Evolutionary conservation across 768 basidiomycete species (phyloP).

Genomic region (Leccinellum rugosiceps): DNA sequence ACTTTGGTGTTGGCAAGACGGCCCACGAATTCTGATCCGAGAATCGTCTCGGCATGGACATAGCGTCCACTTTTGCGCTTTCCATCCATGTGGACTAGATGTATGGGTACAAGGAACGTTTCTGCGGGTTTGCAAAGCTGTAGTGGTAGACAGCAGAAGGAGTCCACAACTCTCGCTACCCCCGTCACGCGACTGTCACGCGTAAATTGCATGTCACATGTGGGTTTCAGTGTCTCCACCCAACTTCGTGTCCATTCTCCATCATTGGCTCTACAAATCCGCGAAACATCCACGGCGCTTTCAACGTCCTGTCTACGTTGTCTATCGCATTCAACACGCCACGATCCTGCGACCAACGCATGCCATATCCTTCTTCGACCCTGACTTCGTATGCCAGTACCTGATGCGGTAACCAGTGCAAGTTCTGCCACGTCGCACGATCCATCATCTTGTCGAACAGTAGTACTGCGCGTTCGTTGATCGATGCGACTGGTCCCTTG

Average conservation of each 20-base stretch:
- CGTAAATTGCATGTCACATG: constrained; percentile 16
- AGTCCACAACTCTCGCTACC: not conserved
- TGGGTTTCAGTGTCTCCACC: constrained; percentile 49
- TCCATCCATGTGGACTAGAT: constrained; percentile 1
- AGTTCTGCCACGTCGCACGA: constrained; percentile 55
- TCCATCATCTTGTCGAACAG: constrained; percentile 55
- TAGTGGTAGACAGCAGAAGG: not conserved
- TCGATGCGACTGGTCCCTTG: constrained; percentile 46
- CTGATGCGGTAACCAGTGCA: constrained; percentile 64
- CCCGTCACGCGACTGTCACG: constrained; percentile 30
- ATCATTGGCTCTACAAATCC: constrained; percentile 70
- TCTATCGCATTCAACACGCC: constrained; percentile 8
- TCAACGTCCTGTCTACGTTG: not conserved
- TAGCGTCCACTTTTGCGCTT: constrained; percentile 35
- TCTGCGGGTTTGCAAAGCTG: not conserved
- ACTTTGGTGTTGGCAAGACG: constrained; percentile 64
- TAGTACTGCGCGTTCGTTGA: constrained; percentile 50
- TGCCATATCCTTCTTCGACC: constrained; percentile 59
- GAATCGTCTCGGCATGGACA: constrained; percentile 69
- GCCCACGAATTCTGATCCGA: constrained; percentile 68
- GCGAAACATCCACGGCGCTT: constrained; percentile 50
- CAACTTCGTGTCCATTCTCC: constrained; percentile 60
- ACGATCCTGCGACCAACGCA: constrained; percentile 61
- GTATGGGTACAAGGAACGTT: not conserved
- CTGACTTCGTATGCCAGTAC: constrained; percentile 62